These are phyloP conservation scores for Dianthus caryophyllus DNA, from an alignment of 148 eudicot species.

Conservation along the genomic window DNA sequence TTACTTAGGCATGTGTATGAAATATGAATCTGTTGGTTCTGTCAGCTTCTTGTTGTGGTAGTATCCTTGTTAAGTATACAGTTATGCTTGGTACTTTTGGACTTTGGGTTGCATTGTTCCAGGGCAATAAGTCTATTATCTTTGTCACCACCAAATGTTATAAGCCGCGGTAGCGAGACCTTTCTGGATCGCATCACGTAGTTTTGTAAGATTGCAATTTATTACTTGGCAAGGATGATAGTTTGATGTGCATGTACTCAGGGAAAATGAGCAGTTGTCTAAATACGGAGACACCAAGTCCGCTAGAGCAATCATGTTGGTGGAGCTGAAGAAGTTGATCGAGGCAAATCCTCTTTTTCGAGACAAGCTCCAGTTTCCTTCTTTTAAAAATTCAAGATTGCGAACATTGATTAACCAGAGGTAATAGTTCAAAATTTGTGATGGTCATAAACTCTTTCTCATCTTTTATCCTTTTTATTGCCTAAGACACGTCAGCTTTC, in stretches of 20 bases:
- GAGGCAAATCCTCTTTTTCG: conserved; percentile 79
- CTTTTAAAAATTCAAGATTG: conserved; percentile 60
- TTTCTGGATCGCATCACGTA: neutral
- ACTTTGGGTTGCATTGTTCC: neutral
- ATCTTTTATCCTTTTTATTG: neutral
- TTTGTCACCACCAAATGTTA: neutral
- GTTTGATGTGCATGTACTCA: conserved; percentile 15
- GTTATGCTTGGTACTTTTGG: too few relatives aligned
- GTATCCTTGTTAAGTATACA: neutral
- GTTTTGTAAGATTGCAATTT: neutral
- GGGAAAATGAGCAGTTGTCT: conserved; percentile 71
- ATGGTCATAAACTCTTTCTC: too few relatives aligned
- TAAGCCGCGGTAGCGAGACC: neutral
- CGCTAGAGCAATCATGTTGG: conserved; percentile 62
- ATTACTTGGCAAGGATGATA: neutral
- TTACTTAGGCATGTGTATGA: neutral
- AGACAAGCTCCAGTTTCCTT: conserved; percentile 65
- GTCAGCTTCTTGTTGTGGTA: neutral
- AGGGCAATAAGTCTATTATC: neutral
- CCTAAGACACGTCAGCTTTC: neutral
- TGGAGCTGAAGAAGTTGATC: conserved; percentile 63
- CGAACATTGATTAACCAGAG: conserved; percentile 76
- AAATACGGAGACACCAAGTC: conserved; percentile 70
- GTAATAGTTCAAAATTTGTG: conserved; percentile 23
- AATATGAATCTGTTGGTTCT: neutral